Percentiles rank a stretch among this genome's conserved stretches.
These are phyloP conservation scores for Stemphylium vesicarium DNA, from an alignment of 2,329 filamentous ascomycete species.

Conservation along the genomic window DNA sequence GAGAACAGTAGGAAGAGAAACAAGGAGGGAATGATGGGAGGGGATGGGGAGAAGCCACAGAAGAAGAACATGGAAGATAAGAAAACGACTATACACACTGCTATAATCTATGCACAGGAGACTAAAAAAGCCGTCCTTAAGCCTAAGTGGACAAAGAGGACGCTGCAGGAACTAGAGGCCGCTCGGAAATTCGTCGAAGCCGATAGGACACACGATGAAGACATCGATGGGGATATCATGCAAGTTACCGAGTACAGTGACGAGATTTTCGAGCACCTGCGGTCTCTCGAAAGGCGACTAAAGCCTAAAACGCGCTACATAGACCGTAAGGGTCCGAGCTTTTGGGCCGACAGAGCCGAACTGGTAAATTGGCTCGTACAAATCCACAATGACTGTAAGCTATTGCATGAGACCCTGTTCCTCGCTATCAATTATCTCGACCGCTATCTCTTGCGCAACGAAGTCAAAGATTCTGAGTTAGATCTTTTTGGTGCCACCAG, in stretches of 20 bases:
- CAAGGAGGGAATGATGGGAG: conserved; percentile 53
- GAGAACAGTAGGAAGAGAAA: conserved; percentile 61
- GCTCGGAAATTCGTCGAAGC: conserved; percentile 71
- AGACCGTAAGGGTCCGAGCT: conserved; percentile 94
- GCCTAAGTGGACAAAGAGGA: conserved; percentile 72
- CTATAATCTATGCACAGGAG: conserved; percentile 43
- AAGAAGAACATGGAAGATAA: conserved; percentile 47
- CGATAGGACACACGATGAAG: conserved; percentile 71
- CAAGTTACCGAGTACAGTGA: conserved; percentile 98
- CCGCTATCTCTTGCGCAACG: conserved; percentile 91
- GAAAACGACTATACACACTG: conserved; percentile 42
- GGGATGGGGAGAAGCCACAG: too few species aligned
- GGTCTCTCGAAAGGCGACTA: conserved; percentile 83
- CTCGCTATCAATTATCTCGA: conserved; percentile 96
- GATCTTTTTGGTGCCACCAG: conserved; percentile 98
- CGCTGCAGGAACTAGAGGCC: conserved; percentile 73
- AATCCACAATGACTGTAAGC: conserved; percentile 87
- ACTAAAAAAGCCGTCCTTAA: conserved; percentile 65
- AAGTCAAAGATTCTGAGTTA: conserved; percentile 92
- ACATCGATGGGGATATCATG: conserved; percentile 92
- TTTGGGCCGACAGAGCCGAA: conserved; percentile 98
- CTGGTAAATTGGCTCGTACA: conserved; percentile 98
- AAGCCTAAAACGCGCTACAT: conserved; percentile 92
- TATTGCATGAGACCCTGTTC: conserved; percentile 94
- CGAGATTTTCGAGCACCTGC: conserved; percentile 94